A percentile compares a stretch with the other conserved stretches of the same genome.
Evolutionary conservation across 202 grass and related monocot species (phyloP).

Genomic region (Elaeis oleifera): DNA sequence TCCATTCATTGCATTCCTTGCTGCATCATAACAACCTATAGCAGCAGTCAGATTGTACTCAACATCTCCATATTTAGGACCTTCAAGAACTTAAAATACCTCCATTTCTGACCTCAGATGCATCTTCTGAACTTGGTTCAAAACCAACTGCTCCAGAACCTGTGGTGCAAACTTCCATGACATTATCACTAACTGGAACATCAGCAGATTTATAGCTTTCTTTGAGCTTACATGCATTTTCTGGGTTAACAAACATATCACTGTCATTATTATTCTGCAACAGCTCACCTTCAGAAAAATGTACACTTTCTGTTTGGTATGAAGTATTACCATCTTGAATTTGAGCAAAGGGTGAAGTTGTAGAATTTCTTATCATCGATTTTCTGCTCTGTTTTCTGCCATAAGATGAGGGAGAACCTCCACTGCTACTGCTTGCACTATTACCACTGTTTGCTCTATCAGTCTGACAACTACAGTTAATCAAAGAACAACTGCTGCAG

Average conservation of each 20-base stretch:
- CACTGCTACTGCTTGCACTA: slow-evolving; percentile 82
- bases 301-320: slow-evolving; percentile 16
- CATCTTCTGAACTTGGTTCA: slow-evolving; percentile 31
- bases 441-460: slow-evolving; percentile 84
- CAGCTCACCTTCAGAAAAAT: slow-evolving; percentile 31
- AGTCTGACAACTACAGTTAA: slow-evolving; percentile 95
- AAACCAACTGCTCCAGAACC: slow-evolving; percentile 9
- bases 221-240: slow-evolving; percentile 2
- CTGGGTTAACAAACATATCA: background rate
- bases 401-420: slow-evolving; percentile 37
- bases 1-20: slow-evolving; percentile 38
- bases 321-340: slow-evolving; percentile 22
- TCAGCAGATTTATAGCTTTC: slow-evolving; percentile 17
- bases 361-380: slow-evolving; percentile 29
- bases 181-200: slow-evolving; percentile 11
- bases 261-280: slow-evolving; percentile 10
- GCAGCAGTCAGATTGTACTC: slow-evolving; percentile 74
- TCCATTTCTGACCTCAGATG: slow-evolving; percentile 49
- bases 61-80: slow-evolving; percentile 61
- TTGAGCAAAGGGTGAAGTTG: slow-evolving; percentile 29
- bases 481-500: slow-evolving; percentile 74
- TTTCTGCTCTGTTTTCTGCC: slow-evolving; percentile 76
- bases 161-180: slow-evolving; percentile 11
- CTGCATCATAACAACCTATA: slow-evolving; percentile 59
- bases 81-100: slow-evolving; percentile 80